Percentiles rank a stretch among this genome's conserved stretches.
Conservation (phyloP, 371 early-diverging fungal species). For the Syncephalastrum sp. region DNA sequence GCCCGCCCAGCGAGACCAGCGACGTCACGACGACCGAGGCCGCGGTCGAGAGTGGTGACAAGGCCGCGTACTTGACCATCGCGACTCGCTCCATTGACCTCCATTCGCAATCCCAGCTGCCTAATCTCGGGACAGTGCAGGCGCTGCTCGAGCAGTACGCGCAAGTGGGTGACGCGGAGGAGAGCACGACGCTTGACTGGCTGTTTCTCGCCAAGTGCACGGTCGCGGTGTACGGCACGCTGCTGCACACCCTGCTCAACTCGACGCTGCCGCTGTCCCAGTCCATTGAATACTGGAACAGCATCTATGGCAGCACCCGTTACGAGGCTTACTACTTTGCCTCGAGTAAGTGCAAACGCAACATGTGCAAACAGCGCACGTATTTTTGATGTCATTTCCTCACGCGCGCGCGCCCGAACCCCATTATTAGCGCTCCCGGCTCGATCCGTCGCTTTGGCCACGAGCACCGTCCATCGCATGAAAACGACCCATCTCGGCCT, state of each 20-base stretch:
- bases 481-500: constrained; percentile 19
- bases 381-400: too few relatives aligned
- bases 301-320: constrained; percentile 47
- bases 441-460: constrained; percentile 36
- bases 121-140: constrained; percentile 21
- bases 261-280: constrained; percentile 64
- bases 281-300: constrained; percentile 72
- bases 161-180: not conserved
- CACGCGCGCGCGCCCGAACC: not conserved
- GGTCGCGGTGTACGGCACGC: constrained; percentile 60
- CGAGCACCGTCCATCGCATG: constrained; percentile 16
- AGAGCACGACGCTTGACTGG: constrained; percentile 38
- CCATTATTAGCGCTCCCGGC: constrained; percentile 42
- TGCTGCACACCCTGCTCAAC: constrained; percentile 58
- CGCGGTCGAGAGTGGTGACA: constrained; percentile 16
- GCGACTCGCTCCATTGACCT: constrained; percentile 33
- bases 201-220: constrained; percentile 58
- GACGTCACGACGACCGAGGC: not conserved
- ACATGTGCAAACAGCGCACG: too few relatives aligned
- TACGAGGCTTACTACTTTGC: constrained; percentile 57
- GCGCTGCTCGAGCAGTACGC: constrained; percentile 22
- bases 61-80: constrained; percentile 25
- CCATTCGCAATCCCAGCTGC: constrained; percentile 10
- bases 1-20: not conserved
- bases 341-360: constrained; percentile 43